Conservation (phyloP, 345 rosid genomes). For the Limnanthes douglasii region DNA sequence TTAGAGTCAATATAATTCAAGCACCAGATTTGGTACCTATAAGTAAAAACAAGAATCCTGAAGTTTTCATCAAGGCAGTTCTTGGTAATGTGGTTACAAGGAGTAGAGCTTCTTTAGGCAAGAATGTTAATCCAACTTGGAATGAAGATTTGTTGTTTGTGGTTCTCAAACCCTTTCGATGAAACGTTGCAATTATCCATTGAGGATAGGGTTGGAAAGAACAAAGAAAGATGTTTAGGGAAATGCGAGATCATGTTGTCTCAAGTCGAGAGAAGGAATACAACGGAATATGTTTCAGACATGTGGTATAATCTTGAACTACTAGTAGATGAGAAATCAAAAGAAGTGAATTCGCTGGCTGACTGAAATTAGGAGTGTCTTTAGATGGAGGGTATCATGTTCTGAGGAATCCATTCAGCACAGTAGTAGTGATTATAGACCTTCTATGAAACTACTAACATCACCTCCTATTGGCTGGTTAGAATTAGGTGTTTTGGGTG, state of each 20-base stretch:
- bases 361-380: constrained; percentile 2
- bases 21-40: constrained; percentile 3
- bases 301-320: constrained; percentile 4
- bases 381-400: constrained; percentile 6
- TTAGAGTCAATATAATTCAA: constrained; percentile 3
- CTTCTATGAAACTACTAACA: neutral
- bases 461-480: constrained; percentile 1
- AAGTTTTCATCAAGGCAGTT: neutral
- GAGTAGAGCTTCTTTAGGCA: neutral
- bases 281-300: neutral
- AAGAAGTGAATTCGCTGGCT: constrained; percentile 5
- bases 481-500: constrained; percentile 1
- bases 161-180: constrained; percentile 3
- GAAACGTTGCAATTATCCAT: neutral
- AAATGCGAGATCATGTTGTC: constrained; percentile 4
- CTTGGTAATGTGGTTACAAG: neutral
- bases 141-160: constrained; percentile 7
- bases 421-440: constrained; percentile 4
- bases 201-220: neutral
- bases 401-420: constrained; percentile 4
- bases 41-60: constrained; percentile 2
- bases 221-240: constrained; percentile 3
- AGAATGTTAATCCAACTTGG: constrained; percentile 2
- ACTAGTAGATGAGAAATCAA: neutral
- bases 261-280: constrained; percentile 1